phyloP scores from a whole-genome alignment of 768 basidiomycete species.

The Phylloporus arenicola region DNA sequence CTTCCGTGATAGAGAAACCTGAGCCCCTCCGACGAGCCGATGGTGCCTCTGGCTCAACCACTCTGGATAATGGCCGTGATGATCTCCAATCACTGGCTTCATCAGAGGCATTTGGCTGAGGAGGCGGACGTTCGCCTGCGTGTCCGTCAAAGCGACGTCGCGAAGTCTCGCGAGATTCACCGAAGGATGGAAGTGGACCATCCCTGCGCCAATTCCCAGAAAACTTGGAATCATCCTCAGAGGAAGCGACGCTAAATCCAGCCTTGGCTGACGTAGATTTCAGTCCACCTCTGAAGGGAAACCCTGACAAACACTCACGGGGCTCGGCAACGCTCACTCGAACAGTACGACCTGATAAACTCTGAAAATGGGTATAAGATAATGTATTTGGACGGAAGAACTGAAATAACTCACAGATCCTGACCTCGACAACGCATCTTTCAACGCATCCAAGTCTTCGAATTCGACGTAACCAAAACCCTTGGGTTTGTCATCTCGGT shows the following conservation, averaged over 20 bases:
- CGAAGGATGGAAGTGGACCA: slow-evolving; percentile 71
- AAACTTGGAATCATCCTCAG: slow-evolving; percentile 76
- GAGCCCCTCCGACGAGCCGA: slow-evolving; percentile 53
- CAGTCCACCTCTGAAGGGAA: slow-evolving; percentile 5
- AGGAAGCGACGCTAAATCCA: slow-evolving; percentile 45
- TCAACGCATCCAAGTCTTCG: slow-evolving; percentile 76
- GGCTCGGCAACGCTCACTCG: slow-evolving; percentile 95
- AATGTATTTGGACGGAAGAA: background rate
- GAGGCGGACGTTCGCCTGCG: slow-evolving; percentile 36
- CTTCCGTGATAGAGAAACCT: slow-evolving; percentile 45
- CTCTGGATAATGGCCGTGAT: slow-evolving; percentile 36
- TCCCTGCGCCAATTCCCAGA: slow-evolving; percentile 82
- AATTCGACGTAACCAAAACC: slow-evolving; percentile 99
- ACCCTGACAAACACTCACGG: slow-evolving; percentile 51
- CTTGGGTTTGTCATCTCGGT: slow-evolving; percentile 90
- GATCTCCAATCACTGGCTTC: slow-evolving; percentile 69
- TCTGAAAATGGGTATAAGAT: slow-evolving; percentile 33
- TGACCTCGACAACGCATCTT: slow-evolving; percentile 70
- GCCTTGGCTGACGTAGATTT: slow-evolving; percentile 57
- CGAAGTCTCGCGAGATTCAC: slow-evolving; percentile 56
- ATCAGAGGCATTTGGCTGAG: slow-evolving; percentile 53
- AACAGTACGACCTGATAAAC: slow-evolving; percentile 71
- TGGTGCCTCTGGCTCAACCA: slow-evolving; percentile 43
- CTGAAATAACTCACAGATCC: slow-evolving; percentile 51
- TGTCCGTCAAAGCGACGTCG: slow-evolving; percentile 65